Percentiles rank a stretch among this genome's conserved stretches.
Evolutionary conservation across 2,329 filamentous ascomycete genomes (phyloP).

Genomic region (Drechslera avenae): DNA sequence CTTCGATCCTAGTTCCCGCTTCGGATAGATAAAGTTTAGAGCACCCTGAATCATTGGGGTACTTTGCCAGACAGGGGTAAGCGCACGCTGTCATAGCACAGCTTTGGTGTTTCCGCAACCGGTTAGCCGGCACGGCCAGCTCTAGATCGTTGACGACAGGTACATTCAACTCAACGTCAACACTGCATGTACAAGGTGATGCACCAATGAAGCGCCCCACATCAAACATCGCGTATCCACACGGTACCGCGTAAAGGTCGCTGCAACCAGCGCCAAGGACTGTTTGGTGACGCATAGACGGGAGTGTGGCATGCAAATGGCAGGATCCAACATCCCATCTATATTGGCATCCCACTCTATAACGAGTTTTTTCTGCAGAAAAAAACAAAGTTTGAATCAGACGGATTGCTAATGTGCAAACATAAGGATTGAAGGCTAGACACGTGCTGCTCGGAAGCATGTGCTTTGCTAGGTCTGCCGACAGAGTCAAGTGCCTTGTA

Average conservation of each 20-base stretch:
- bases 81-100: constrained; percentile 17
- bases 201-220: constrained; percentile 27
- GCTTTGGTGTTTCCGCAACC: constrained; percentile 15
- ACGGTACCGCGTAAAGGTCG: constrained; percentile 16
- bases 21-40: constrained; percentile 41
- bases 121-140: constrained; percentile 13
- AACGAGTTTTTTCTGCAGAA: constrained; percentile 5
- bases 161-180: constrained; percentile 33
- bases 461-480: constrained; percentile 7
- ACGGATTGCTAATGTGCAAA: constrained; percentile 19
- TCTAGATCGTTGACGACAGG: constrained; percentile 37
- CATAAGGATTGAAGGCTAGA: constrained; percentile 31
- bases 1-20: constrained; percentile 43
- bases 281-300: constrained; percentile 17
- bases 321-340: constrained; percentile 16
- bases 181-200: constrained; percentile 20
- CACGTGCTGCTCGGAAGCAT: constrained; percentile 6
- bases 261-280: constrained; percentile 17
- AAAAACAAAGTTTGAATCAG: constrained; percentile 2
- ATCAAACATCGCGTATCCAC: constrained; percentile 21
- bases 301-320: constrained; percentile 21
- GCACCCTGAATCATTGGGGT: constrained; percentile 26
- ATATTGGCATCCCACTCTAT: constrained; percentile 27
- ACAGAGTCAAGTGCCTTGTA: constrained; percentile 1
- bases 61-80: constrained; percentile 21